Percentiles rank a stretch among this genome's conserved stretches.
These are phyloP conservation scores for Thermothelomyces thermophilus DNA, from an alignment of 2,329 filamentous ascomycete genomes.

Conservation along the genomic window DNA sequence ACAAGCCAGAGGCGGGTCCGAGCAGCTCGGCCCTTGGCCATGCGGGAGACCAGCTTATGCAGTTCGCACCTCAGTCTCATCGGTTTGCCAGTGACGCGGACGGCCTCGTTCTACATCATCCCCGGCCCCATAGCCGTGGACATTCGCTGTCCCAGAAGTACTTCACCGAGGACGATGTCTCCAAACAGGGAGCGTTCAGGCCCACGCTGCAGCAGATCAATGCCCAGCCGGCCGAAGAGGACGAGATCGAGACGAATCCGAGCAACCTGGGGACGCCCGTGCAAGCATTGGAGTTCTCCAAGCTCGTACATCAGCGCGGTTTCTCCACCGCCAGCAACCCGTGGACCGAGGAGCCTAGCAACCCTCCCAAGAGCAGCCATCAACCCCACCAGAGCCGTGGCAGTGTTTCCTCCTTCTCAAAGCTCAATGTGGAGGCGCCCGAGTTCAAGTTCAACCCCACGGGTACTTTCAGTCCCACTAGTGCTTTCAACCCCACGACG, in stretches of 20 bases:
- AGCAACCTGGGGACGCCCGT: constrained; percentile 63
- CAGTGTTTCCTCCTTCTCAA: constrained; percentile 66
- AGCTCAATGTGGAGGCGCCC: constrained; percentile 80
- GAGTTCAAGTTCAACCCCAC: constrained; percentile 73
- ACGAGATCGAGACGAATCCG: constrained; percentile 67
- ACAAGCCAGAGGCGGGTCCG: constrained; percentile 28
- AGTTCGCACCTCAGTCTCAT: constrained; percentile 41
- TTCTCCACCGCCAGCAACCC: constrained; percentile 56
- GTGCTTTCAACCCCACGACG: constrained; percentile 37
- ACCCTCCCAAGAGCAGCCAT: constrained; percentile 31
- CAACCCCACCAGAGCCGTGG: constrained; percentile 50
- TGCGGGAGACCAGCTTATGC: constrained; percentile 39
- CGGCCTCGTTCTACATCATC: constrained; percentile 59
- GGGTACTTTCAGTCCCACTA: constrained; percentile 32
- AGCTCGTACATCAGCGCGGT: constrained; percentile 44
- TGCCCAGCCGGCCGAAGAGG: constrained; percentile 44
- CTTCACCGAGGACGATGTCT: constrained; percentile 50
- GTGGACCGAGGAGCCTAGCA: constrained; percentile 48
- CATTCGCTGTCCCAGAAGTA: constrained; percentile 65
- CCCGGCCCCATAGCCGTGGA: constrained; percentile 65
- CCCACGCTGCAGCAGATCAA: constrained; percentile 36
- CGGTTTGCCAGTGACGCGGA: constrained; percentile 49
- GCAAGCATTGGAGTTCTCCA: constrained; percentile 41
- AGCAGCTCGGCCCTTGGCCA: constrained; percentile 29
- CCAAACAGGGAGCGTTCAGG: constrained; percentile 34